Conservation (phyloP, 768 basidiomycete species). For the Cystobasidium tubakii region DNA sequence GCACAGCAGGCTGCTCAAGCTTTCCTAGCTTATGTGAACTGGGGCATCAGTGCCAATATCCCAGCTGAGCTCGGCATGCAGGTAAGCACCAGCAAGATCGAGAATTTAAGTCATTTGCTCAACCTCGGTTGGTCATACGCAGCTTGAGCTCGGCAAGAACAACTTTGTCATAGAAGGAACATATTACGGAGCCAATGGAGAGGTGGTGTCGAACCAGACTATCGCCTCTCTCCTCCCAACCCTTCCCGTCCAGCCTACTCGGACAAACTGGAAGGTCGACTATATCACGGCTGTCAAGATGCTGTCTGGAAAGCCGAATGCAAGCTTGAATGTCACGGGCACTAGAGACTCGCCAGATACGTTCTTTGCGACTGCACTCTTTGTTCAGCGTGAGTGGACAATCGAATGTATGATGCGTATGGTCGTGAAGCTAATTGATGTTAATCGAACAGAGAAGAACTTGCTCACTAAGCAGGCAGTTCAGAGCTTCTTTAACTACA, state of each 20-base stretch:
- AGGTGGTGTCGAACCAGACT: not conserved
- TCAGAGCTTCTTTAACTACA: slow-evolving; percentile 9
- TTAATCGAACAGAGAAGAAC: slow-evolving; percentile 4
- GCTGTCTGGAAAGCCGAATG: not conserved
- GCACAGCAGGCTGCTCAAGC: slow-evolving; percentile 5
- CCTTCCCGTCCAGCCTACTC: slow-evolving; percentile 1
- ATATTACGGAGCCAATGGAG: not conserved
- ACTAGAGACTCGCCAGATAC: slow-evolving; percentile 4
- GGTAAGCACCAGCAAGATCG: not conserved
- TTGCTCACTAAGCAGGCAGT: slow-evolving; percentile 1
- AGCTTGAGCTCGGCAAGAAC: slow-evolving; percentile 6
- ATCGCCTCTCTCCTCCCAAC: not conserved
- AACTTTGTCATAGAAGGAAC: slow-evolving; percentile 1
- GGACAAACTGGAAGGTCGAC: not conserved
- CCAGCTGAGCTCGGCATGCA: not conserved
- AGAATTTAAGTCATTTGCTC: not conserved
- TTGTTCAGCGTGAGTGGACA: not conserved
- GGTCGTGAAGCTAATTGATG: too few species aligned
- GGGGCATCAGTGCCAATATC: not conserved
- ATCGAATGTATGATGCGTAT: too few species aligned
- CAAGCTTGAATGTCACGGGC: slow-evolving; percentile 14
- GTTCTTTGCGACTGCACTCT: slow-evolving; percentile 4
- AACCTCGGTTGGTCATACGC: not conserved
- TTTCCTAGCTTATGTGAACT: slow-evolving; percentile 4
- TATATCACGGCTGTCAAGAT: not conserved